Conservation (phyloP, 2,329 filamentous ascomycete species). For the Fonsecaea nubica region DNA sequence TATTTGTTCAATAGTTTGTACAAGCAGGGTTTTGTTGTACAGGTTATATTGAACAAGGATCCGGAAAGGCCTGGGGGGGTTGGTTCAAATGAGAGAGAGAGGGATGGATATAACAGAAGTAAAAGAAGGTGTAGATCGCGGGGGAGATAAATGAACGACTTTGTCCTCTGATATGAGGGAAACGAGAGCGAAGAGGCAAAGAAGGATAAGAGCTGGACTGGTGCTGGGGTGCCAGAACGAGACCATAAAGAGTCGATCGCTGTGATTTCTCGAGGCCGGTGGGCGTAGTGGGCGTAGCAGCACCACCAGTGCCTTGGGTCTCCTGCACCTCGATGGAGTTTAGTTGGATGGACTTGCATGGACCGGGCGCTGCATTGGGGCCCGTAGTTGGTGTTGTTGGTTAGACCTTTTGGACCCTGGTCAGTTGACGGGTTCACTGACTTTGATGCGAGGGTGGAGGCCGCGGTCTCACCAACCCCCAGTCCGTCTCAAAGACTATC, state of each 20-base stretch:
- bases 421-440: neutral
- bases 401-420: constrained; percentile 31
- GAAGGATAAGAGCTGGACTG: constrained; percentile 36
- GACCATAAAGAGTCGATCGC: constrained; percentile 4
- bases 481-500: constrained; percentile 40
- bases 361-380: constrained; percentile 39
- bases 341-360: constrained; percentile 27
- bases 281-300: neutral
- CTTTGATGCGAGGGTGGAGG: constrained; percentile 32
- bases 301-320: constrained; percentile 36
- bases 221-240: constrained; percentile 29
- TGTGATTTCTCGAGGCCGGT: constrained; percentile 25
- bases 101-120: constrained; percentile 35
- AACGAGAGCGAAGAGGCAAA: constrained; percentile 27
- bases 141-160: constrained; percentile 38
- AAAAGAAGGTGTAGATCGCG: constrained; percentile 39
- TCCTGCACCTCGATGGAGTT: constrained; percentile 29
- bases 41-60: constrained; percentile 37
- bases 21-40: constrained; percentile 34
- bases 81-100: constrained; percentile 28
- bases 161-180: constrained; percentile 39
- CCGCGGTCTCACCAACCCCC: constrained; percentile 32
- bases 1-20: constrained; percentile 37
- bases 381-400: constrained; percentile 29
- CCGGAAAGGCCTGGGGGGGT: constrained; percentile 38